Base-by-base conservation (phyloP, 1,139 yeast species). In the Debaryomyces coudertii region DNA sequence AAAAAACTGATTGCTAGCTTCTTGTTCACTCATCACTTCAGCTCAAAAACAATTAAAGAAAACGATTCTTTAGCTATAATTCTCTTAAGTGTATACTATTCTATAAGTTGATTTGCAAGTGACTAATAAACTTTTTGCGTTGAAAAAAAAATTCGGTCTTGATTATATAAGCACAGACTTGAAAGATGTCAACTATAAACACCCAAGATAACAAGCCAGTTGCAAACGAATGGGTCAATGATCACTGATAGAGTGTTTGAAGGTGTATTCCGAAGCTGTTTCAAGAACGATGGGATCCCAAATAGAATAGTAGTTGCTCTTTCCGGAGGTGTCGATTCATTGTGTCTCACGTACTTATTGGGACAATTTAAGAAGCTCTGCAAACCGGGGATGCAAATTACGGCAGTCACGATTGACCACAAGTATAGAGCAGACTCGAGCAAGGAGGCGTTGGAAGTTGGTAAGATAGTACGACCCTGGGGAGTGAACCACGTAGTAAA, bases 311-410 rank as follows among this genome's bases (percentile, higher is more conserved):
- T 59, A n/a, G 53, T 66, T 16, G 90, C 92, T 0, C 74, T 87
- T 2, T 83, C 90, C 7, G 96, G 96, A 2, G 96, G 96, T 0
- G 90, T 84, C 1, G 96, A 87, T 57, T 87, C 95, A 1, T 82
- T 87, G 79, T 84, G 87, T 25, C 62, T 87, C 40, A 71, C 87
- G 1, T 74, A 73, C 55, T 62, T 85, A 12, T 51, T 73, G 6
- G 54, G 65, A 1, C 65, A 65, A 39, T 73, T 65, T 54, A 57
- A 68, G 41, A 48, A 54, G 45, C 51, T 40, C 36, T 45, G 53
- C 16, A 47, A 60, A 6, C 63, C 71, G 2, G 50, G 53, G 18
- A 45, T 71, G 8, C 52, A 66, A 16, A 61, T 85, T 4, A 58
- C 65, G 28, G 82, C 85, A 0, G 66, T 82, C 23, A 81, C 89